A percentile compares a stretch with the other conserved stretches of the same genome.
These are phyloP conservation scores for Colletotrichum liaoningense DNA, from an alignment of 2,329 filamentous ascomycete genomes.

Conservation along the genomic window DNA sequence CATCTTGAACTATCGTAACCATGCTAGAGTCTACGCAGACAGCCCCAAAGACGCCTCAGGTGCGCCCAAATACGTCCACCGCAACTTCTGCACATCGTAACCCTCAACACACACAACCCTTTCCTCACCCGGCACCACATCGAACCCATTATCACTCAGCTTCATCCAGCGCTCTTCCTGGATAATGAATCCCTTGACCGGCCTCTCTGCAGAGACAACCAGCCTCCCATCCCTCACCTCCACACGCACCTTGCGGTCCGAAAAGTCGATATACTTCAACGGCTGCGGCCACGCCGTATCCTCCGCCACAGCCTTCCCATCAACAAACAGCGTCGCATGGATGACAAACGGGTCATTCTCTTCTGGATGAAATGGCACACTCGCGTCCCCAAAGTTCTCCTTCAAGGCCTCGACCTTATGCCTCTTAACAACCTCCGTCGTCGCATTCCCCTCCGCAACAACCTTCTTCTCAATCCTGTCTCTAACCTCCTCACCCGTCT, in stretches of 20 bases:
- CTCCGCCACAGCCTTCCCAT: conserved; percentile 54
- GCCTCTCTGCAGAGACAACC: conserved; percentile 51
- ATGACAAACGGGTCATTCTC: conserved; percentile 60
- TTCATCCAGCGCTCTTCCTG: conserved; percentile 57
- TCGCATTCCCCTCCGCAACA: conserved; percentile 48
- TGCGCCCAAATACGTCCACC: conserved; percentile 38
- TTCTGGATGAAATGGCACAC: conserved; percentile 46
- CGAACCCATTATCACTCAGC: conserved; percentile 69
- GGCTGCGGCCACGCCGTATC: conserved; percentile 72
- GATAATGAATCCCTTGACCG: conserved; percentile 68
- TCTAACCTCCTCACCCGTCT: conserved; percentile 50
- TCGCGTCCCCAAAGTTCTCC: conserved; percentile 32
- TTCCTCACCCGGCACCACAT: conserved; percentile 62
- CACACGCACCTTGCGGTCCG: conserved; percentile 53
- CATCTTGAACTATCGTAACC: background rate
- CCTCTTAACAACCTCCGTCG: conserved; percentile 52
- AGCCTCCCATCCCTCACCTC: conserved; percentile 40
- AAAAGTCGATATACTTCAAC: conserved; percentile 68
- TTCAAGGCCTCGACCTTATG: conserved; percentile 37
- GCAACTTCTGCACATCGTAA: conserved; percentile 18
- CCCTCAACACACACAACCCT: conserved; percentile 36
- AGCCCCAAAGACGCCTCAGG: conserved; percentile 18
- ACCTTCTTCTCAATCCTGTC: conserved; percentile 40
- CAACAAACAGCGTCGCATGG: conserved; percentile 53
- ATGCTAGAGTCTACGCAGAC: background rate